Evolutionary conservation across 176 grass and related monocot genomes (phyloP), one percentile per base, ranked within the genome.

Genomic region (Raddia guianensis): DNA sequence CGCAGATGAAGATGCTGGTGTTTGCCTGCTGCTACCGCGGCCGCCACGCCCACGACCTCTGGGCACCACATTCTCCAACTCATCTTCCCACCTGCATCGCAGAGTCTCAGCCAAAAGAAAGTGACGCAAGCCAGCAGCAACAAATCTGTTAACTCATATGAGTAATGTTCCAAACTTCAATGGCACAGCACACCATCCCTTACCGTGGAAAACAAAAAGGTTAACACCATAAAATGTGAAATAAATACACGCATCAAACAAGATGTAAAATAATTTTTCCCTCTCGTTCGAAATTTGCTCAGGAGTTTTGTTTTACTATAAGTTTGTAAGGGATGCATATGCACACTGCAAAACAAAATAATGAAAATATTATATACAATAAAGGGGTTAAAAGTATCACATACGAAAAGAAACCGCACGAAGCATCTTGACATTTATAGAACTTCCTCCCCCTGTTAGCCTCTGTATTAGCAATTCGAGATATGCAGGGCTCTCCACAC

Each of bases 361-460:
- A 56, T 56, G 44, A 40, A 40, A 40, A 40, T 40, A 40, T 40
- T 5, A 40, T 40, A 40, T 7, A 33, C n/a, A 42, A 33, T 37
- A n/a, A 73, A 8, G 63, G 72, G 8, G 49, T 55, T 45, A 5
- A 62, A 83, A 87, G 52, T 8, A 40, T 66, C 52, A 83, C 85
- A 21, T 93, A 98, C 92, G 65, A 68, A 66, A 98, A 98, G 76
- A 93, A 98, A 69, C 76, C 63, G 69, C 95, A 95, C 64, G 79
- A 86, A 71, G 76, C 51, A 67, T 89, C 70, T 86, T 71, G 88
- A 42, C 95, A 98, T 80, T 90, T 93, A 57, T 95, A 95, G 82
- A 98, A 98, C 73, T 82, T 93, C 83, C 95, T 94, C 44, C 95
- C 95, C 64, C 88, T 83, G 72, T 95, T 98, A 81, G 78, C 90